Base-by-base conservation (phyloP, 2,329 filamentous ascomycete species). In the Paraconiothyrium brasiliense region DNA sequence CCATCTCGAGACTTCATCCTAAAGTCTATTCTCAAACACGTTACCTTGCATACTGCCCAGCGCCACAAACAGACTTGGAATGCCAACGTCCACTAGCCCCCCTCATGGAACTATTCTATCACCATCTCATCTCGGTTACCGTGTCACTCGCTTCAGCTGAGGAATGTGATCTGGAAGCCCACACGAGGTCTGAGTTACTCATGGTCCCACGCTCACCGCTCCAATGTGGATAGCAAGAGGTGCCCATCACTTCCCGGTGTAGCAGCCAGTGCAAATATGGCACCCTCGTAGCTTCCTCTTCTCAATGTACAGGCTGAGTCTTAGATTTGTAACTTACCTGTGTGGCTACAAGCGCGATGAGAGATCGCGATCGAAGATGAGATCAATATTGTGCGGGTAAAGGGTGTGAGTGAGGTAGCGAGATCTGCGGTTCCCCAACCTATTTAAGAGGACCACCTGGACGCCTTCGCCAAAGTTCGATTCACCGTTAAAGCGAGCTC, bases 41-140 rank as follows among this genome's bases (percentile, higher is more conserved):
- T 58, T 47, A 62, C 59, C 59, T 60, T 64, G 49, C 57, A 62
- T 63, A 37, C 44, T 32, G 54, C 20, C 56, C 59, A 39, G 51
- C 48, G 43, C 60, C 55, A 60, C 60, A 64, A 39, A 51, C 41
- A 63, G 24, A 14, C 30, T 37, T n/a, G 64, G 59, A 67, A 64
- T 67, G 59, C 14, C 43, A 39, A 20, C 27, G 20, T 20, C 52
- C 44, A 30, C 41, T 41, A 13, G 3, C 7, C 56, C 11, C 22
- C 5, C 34, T 20, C 10, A n/a, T 27, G 5, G 30, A 34, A 47
- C 2, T 54, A 34, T 20, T 57, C 30, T 52, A 52, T 57, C 30
- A 39, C n/a, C 24, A 27, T 44, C 32, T 57, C 47, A 50, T 59
- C 43, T 57, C 48, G 50, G 47, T 47, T 49, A 44, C 37, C 8